Evolutionary conservation across 1,139 yeast genomes (phyloP), one percentile per base, ranked within the genome.

Genomic region (Geotrichum carabidarum): DNA sequence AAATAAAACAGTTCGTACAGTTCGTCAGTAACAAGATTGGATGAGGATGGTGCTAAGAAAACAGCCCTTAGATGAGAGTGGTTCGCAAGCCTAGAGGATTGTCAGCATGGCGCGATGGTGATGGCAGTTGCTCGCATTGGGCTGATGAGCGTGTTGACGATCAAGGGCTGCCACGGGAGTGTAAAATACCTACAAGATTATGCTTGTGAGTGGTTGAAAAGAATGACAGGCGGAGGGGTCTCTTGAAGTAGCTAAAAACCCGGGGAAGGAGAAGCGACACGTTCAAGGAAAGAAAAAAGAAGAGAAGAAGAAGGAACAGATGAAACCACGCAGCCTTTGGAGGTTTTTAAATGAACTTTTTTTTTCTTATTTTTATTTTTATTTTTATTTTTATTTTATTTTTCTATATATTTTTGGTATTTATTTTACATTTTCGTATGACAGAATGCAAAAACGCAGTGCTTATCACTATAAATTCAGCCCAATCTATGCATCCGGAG

Each of bases 1-100:
- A 48, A 52, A 52, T 52, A 49, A 52, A 52, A 52, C 55, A 52
- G 50, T 43, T 47, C 55, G 55, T 27, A 47, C 51, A 43, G 55
- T 44, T 50, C 50, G 32, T 37, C 35, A 15, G 35, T 14, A 36
- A 37, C n/a, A 22, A 22, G 9, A 36, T 15, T 18, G 48, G 38
- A 22, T 17, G 42, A 42, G 42, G 22, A 12, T 9, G 32, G 30
- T 27, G 34, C 27, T 14, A 40, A 17, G 18, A 9, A 15, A 17
- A 9, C 35, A n/a, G 35, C 34, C 22, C 35, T 15, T 43, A 43
- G 45, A 27, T 17, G 12, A 43, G 45, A 34, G 31, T 8, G 2
- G 27, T 8, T 22, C 5, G 27, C 27, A 22, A 22, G 27, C 27
- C 27, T 22, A 41, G 35, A 46, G 49, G 36, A 41, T 14, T 18